Conservation (phyloP, 2,329 filamentous ascomycete species). For the Monosporascus sp. region DNA sequence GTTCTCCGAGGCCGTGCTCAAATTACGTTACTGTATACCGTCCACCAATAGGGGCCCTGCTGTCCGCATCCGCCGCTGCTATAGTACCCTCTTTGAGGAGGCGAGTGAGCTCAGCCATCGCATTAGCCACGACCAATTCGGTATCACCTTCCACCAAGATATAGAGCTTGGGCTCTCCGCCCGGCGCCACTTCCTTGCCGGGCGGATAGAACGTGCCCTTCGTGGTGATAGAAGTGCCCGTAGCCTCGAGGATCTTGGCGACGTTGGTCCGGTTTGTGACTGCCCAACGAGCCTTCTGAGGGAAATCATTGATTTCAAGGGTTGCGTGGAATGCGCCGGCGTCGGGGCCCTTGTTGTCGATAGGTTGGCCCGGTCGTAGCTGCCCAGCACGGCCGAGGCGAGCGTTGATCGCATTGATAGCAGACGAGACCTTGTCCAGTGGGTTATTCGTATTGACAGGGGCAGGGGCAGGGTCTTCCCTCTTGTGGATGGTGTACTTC, state of each 20-base stretch:
- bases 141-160: constrained; percentile 97
- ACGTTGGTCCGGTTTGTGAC: constrained; percentile 98
- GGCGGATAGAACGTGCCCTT: constrained; percentile 86
- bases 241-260: constrained; percentile 92
- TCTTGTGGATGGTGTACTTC: constrained; percentile 69
- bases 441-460: constrained; percentile 51
- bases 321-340: constrained; percentile 96
- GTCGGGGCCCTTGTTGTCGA: constrained; percentile 97
- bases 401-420: constrained; percentile 84
- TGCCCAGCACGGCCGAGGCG: constrained; percentile 86
- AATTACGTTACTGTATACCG: constrained; percentile 78
- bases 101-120: constrained; percentile 84
- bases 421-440: constrained; percentile 82
- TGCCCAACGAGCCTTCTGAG: constrained; percentile 96
- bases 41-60: constrained; percentile 69
- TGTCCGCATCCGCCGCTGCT: constrained; percentile 82
- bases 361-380: constrained; percentile 85
- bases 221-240: constrained; percentile 92
- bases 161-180: constrained; percentile 87
- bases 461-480: constrained; percentile 49
- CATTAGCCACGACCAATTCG: constrained; percentile 83
- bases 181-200: constrained; percentile 72
- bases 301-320: constrained; percentile 98
- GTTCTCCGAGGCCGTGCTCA: neutral
- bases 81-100: constrained; percentile 86